Conservation (phyloP, 2,329 filamentous ascomycete species). For the Pyrenochaeta sp. region DNA sequence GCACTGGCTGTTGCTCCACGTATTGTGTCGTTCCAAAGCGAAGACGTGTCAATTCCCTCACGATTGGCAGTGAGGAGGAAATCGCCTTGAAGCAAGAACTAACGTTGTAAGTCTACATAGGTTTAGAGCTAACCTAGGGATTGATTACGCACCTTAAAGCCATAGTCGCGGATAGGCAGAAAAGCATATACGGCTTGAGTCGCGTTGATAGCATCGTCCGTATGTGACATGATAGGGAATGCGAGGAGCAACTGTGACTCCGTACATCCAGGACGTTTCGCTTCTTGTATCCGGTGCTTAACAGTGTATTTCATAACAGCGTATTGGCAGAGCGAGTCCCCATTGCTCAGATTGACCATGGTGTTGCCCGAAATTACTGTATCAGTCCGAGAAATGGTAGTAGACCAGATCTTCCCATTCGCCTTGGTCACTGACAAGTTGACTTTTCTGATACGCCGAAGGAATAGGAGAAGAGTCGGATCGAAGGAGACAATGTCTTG, state of each 20-base stretch:
- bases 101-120: no score
- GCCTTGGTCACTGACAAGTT: not conserved
- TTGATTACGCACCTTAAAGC: no score
- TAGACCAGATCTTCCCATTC: not conserved
- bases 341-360: not conserved
- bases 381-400: not conserved
- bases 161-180: not conserved
- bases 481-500: not conserved
- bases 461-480: not conserved
- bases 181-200: not conserved
- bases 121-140: no score
- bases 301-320: not conserved
- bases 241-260: not conserved
- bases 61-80: not conserved
- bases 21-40: not conserved
- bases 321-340: not conserved
- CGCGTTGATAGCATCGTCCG: no score
- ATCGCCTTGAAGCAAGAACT: not conserved
- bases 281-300: not conserved
- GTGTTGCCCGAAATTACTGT: not conserved
- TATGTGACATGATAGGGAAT: not conserved
- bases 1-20: not conserved
- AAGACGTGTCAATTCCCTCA: not conserved
- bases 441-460: not conserved
- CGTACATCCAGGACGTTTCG: not conserved